phyloP scores from a whole-genome alignment of 2,329 filamentous ascomycete species.

The Gnomoniopsis sp. region DNA sequence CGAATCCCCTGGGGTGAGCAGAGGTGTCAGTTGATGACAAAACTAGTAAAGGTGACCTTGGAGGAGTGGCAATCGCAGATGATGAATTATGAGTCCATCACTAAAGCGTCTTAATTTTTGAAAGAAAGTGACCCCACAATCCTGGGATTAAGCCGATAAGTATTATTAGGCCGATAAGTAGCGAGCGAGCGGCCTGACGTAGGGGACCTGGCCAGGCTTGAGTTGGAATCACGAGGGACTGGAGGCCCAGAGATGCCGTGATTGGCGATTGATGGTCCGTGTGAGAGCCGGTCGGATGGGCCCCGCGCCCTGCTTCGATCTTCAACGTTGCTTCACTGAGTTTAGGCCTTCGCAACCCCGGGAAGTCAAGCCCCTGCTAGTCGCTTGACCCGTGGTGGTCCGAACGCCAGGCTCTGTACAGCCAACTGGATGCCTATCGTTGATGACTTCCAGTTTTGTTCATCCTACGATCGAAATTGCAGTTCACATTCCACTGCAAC shows the following conservation, averaged over 20 bases:
- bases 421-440: too few species aligned
- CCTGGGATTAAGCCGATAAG: neutral
- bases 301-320: neutral
- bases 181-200: too few species aligned
- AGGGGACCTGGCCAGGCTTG: too few species aligned
- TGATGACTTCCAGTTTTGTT: too few species aligned
- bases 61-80: conserved; percentile 2
- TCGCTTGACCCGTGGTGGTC: neutral
- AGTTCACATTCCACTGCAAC: too few species aligned
- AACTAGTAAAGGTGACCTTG: conserved; percentile 13
- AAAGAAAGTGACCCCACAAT: neutral
- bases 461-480: too few species aligned
- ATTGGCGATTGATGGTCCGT: neutral
- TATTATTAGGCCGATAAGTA: too few species aligned
- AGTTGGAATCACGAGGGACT: too few species aligned
- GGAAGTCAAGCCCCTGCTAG: too few species aligned
- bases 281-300: neutral
- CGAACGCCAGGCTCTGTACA: too few species aligned
- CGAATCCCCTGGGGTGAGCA: neutral
- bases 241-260: neutral
- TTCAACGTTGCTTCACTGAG: neutral
- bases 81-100: conserved; percentile 14
- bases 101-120: neutral
- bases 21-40: neutral
- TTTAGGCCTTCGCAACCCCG: neutral